phyloP scores from a whole-genome alignment of 805 yeast genomes.

The Isabelozyma heimii region DNA sequence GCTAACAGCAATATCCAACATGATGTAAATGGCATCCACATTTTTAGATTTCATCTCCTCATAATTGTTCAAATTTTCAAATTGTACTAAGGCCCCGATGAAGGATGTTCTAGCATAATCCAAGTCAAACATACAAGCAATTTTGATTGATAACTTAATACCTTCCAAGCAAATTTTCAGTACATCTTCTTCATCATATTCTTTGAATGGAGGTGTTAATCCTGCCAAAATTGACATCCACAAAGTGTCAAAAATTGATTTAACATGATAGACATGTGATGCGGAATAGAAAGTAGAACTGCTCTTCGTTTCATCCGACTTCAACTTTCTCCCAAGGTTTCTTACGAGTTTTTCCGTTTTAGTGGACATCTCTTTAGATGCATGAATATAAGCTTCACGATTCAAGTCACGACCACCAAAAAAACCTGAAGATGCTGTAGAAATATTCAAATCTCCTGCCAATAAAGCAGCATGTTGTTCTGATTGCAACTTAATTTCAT shows the following conservation, averaged over 20 bases:
- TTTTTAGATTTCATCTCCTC: constrained; percentile 78
- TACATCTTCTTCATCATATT: constrained; percentile 72
- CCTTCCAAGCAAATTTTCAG: constrained; percentile 79
- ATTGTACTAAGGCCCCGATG: constrained; percentile 85
- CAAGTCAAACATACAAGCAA: constrained; percentile 79
- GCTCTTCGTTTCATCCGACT: constrained; percentile 33
- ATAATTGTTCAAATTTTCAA: constrained; percentile 74
- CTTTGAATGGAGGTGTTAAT: constrained; percentile 89
- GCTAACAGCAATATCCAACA: constrained; percentile 71
- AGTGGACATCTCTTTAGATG: constrained; percentile 85
- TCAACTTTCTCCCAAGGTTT: constrained; percentile 50
- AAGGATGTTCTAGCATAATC: constrained; percentile 87
- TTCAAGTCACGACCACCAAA: constrained; percentile 68
- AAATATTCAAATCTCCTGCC: constrained; percentile 50
- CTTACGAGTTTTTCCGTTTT: constrained; percentile 85
- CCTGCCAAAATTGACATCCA: constrained; percentile 99
- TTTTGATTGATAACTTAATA: constrained; percentile 73
- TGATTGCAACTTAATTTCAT: constrained; percentile 88
- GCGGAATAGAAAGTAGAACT: constrained; percentile 70
- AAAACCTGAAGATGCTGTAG: constrained; percentile 42
- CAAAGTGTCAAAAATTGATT: constrained; percentile 85
- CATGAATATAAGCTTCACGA: constrained; percentile 86
- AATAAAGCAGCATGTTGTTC: constrained; percentile 92
- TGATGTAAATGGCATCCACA: constrained; percentile 70
- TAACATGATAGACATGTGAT: constrained; percentile 83